These are phyloP conservation scores for Candida suzukii DNA, from an alignment of 805 yeast species.

Conservation along the genomic window DNA sequence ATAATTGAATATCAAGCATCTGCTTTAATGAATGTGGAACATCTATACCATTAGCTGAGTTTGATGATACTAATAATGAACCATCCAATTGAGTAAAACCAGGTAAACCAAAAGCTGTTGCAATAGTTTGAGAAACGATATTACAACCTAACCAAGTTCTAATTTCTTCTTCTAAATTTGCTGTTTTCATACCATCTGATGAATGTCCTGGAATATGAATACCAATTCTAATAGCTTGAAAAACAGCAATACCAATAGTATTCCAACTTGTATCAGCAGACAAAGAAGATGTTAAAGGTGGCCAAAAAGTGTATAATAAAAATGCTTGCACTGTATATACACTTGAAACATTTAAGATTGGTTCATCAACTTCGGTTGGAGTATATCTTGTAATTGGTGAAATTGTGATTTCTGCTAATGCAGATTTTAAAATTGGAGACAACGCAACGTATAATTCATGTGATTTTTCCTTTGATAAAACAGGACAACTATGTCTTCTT, in stretches of 20 bases:
- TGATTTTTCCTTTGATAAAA: constrained; percentile 16
- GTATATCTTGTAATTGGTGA: constrained; percentile 83
- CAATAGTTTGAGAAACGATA: constrained; percentile 81
- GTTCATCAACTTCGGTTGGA: constrained; percentile 74
- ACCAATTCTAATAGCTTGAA: constrained; percentile 89
- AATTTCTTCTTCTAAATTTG: constrained; percentile 63
- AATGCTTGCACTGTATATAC: constrained; percentile 95
- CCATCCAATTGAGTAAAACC: constrained; percentile 83
- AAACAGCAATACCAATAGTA: constrained; percentile 86
- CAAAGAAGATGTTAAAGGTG: constrained; percentile 88
- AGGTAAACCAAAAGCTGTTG: constrained; percentile 91
- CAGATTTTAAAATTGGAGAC: constrained; percentile 64
- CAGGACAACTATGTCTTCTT: constrained; percentile 45
- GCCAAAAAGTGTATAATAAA: constrained; percentile 86
- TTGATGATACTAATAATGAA: constrained; percentile 48
- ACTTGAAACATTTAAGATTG: constrained; percentile 79
- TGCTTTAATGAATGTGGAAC: constrained; percentile 59
- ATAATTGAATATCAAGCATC: constrained; percentile 76
- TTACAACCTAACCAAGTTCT: constrained; percentile 94
- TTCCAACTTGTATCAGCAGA: constrained; percentile 97
- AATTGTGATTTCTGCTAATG: constrained; percentile 81
- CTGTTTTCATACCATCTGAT: constrained; percentile 38
- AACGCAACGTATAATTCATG: constrained; percentile 47
- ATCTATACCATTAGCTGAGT: constrained; percentile 34
- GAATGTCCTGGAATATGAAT: constrained; percentile 72